phyloP scores from a whole-genome alignment of 805 yeast genomes.

The Suhomyces canberraensis region DNA sequence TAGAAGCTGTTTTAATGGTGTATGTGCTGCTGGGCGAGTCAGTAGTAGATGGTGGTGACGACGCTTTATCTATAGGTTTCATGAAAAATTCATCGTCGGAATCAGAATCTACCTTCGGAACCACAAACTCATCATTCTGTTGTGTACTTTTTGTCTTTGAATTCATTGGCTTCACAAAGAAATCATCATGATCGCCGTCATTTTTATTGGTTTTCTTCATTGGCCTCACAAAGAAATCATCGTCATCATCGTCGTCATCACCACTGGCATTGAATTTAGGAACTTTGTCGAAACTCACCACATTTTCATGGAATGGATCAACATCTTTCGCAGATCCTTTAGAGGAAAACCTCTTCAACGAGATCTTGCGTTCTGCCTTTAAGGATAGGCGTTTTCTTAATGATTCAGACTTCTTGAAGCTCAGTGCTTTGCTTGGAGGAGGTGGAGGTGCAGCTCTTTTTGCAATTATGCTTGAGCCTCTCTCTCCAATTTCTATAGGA shows the following conservation, averaged over 20 bases:
- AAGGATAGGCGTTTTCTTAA: conserved; percentile 2
- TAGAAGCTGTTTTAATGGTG: neutral
- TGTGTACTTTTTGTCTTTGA: too few relatives aligned
- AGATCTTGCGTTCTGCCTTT: conserved; percentile 1
- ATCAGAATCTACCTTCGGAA: conserved; percentile 6
- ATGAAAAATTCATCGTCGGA: conserved; percentile 17
- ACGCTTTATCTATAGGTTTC: conserved; percentile 6
- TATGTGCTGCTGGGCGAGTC: too few relatives aligned
- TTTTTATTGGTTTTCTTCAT: conserved; percentile 18
- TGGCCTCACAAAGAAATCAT: conserved; percentile 18
- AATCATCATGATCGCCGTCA: conserved; percentile 14
- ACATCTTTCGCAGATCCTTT: conserved; percentile 5
- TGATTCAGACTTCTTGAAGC: conserved; percentile 9
- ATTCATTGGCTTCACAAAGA: conserved; percentile 14
- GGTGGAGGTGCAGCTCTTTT: conserved; percentile 72
- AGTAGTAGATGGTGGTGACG: too few relatives aligned
- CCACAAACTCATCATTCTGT: too few relatives aligned
- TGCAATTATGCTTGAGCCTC: conserved; percentile 49
- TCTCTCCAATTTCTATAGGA: conserved; percentile 11
- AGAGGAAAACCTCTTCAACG: conserved; percentile 2
- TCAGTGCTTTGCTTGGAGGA: conserved; percentile 32
- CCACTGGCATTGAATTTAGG: conserved; percentile 34
- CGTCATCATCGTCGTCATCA: conserved; percentile 10
- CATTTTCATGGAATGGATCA: conserved; percentile 68
- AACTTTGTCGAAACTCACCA: conserved; percentile 69